Evolutionary conservation across 139 green algal species (phyloP), one percentile per base, ranked within the genome.

Genomic region (Tetraselmis striata): DNA sequence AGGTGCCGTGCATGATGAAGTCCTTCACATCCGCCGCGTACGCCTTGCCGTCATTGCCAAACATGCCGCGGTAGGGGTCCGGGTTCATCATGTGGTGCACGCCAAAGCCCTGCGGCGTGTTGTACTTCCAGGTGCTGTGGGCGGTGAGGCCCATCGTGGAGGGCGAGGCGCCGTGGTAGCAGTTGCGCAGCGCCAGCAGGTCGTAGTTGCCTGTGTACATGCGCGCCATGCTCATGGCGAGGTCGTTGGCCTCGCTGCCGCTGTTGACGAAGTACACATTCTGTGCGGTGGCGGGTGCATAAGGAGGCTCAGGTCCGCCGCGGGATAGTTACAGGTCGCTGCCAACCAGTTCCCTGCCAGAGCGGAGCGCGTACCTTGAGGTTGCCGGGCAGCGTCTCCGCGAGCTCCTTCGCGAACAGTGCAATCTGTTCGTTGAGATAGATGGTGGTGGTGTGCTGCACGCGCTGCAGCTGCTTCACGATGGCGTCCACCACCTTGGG

Each of bases 71-170:
- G 92, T 98, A 99, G 0, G 94, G 91, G 82, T 98, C 93, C 0
- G 96, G 96, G 86, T 98, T 98, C 11, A 98, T 79, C 0, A 90
- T 91, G 79, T 99, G 96, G 31, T 93, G 89, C 24, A 98, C 82
- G 30, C 96, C 96, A 88, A 94, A 95, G 78, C 93, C 95, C 89
- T 98, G 88, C 0, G 94, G 93, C 29, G 98, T 77, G 75, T 88
- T 86, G 81, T 95, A 92, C 86, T 99, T 99, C 96, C 96, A 99
- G 2, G 92, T 98, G 88, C 86, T 82, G 79, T 97, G 93, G 0
- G 93, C 96, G 31, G 94, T 93, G 2, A 95, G 85, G 29, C 94
- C 94, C 94, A 98, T 98, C 0, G 95, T 98, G 28, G 80, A 89
- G 0, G 90, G 87, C 80, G 80, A 92, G 84, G 98, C 90, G 76